These are phyloP conservation scores for Lyophyllum semitale DNA, from an alignment of 768 basidiomycete species.

Conservation along the genomic window DNA sequence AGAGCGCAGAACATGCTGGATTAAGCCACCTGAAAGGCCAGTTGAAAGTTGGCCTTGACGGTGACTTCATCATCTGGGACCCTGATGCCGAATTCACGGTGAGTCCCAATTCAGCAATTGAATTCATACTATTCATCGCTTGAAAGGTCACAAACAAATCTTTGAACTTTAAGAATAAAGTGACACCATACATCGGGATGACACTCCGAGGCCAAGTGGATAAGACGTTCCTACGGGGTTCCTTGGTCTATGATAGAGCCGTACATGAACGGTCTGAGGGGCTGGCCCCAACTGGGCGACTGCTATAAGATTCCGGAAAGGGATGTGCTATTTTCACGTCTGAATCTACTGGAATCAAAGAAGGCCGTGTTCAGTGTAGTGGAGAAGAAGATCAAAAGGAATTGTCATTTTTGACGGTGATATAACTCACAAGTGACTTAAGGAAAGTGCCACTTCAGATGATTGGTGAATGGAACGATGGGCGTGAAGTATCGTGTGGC, in stretches of 20 bases:
- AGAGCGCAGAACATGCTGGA: slow-evolving; percentile 81
- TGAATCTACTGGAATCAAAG: too few species aligned
- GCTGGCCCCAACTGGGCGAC: slow-evolving; percentile 33
- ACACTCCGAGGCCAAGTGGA: slow-evolving; percentile 70
- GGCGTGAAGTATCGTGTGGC: too few species aligned
- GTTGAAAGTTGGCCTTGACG: slow-evolving; percentile 75
- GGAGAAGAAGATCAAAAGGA: too few species aligned
- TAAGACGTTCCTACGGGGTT: slow-evolving; percentile 80
- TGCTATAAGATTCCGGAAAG: slow-evolving; percentile 28
- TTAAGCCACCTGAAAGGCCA: slow-evolving; percentile 70
- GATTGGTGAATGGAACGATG: too few species aligned
- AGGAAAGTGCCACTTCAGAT: too few species aligned
- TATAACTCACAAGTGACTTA: too few species aligned
- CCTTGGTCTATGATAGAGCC: slow-evolving; percentile 56
- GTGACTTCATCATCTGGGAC: slow-evolving; percentile 87
- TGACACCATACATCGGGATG: slow-evolving; percentile 86
- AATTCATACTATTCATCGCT: neutral
- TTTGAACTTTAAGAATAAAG: slow-evolving; percentile 90
- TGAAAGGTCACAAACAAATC: slow-evolving; percentile 69
- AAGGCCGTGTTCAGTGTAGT: too few species aligned
- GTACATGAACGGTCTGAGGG: slow-evolving; percentile 34
- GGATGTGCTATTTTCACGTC: neutral
- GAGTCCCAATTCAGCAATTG: slow-evolving; percentile 1
- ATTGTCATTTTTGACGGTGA: too few species aligned
- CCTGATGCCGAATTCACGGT: slow-evolving; percentile 53